phyloP scores from a whole-genome alignment of 2,329 filamentous ascomycete genomes.

The Neurospora crassa region DNA sequence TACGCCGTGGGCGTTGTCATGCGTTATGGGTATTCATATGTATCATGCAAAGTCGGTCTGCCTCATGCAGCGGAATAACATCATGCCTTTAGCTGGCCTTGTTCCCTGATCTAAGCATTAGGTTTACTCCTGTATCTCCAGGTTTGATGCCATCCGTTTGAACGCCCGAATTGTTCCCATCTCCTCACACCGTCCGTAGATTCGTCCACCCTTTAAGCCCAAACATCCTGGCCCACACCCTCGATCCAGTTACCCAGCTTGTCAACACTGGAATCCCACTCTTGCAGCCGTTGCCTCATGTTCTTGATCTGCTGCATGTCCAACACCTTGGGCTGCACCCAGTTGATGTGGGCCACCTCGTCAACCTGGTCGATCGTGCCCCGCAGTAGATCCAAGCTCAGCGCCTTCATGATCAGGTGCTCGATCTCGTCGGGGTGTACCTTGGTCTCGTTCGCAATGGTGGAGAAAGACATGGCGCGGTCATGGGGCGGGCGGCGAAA shows the following conservation, averaged over 20 bases:
- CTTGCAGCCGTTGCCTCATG: constrained; percentile 78
- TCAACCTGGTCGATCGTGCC: constrained; percentile 96
- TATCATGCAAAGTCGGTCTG: background rate
- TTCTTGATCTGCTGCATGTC: constrained; percentile 91
- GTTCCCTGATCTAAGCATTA: constrained; percentile 8
- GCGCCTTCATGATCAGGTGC: constrained; percentile 97
- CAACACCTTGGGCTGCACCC: constrained; percentile 97
- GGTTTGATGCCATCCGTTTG: background rate
- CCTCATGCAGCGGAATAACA: background rate
- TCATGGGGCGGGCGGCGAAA: constrained; percentile 94
- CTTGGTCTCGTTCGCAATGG: constrained; percentile 87
- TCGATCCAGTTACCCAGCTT: constrained; percentile 97
- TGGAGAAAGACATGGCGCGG: constrained; percentile 83
- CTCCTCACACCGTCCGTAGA: background rate
- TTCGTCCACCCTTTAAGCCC: constrained; percentile 31
- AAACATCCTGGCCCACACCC: constrained; percentile 85
- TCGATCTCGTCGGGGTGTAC: constrained; percentile 88
- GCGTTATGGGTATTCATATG: background rate
- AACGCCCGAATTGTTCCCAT: background rate
- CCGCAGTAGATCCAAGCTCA: constrained; percentile 80
- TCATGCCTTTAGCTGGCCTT: background rate
- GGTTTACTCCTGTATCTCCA: background rate
- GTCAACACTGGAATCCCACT: constrained; percentile 96
- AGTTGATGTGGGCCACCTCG: constrained; percentile 88
- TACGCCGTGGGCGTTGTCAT: background rate